These are phyloP conservation scores for Fusarium oxysporum DNA, from an alignment of 2,329 filamentous ascomycete genomes.

Conservation along the genomic window DNA sequence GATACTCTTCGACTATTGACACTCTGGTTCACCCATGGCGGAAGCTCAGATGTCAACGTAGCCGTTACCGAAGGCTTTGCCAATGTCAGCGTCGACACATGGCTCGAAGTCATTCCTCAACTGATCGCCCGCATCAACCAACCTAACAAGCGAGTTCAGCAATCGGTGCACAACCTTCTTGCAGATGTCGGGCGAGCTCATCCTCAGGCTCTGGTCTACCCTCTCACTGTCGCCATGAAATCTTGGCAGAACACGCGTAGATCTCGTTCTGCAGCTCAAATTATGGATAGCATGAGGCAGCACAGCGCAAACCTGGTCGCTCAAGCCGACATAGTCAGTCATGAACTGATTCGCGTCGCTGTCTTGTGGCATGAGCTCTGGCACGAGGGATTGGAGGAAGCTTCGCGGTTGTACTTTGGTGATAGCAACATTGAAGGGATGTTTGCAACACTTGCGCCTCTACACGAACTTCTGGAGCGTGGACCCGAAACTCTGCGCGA, in stretches of 20 bases:
- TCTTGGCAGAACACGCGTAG: constrained; percentile 84
- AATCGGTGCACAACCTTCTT: constrained; percentile 91
- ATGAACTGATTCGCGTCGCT: constrained; percentile 95
- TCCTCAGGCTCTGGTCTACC: constrained; percentile 96
- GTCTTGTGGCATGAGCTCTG: constrained; percentile 99
- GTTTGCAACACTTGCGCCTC: constrained; percentile 88
- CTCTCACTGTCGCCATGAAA: constrained; percentile 97
- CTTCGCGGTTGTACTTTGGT: constrained; percentile 94
- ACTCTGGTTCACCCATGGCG: constrained; percentile 95
- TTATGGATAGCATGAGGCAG: constrained; percentile 98
- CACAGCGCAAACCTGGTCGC: constrained; percentile 94
- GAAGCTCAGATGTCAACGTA: constrained; percentile 85
- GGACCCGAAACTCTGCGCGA: constrained; percentile 94
- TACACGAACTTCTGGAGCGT: constrained; percentile 90
- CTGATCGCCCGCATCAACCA: constrained; percentile 98
- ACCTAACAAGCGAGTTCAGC: constrained; percentile 87
- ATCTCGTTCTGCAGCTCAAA: constrained; percentile 87
- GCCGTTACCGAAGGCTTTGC: constrained; percentile 92
- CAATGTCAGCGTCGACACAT: constrained; percentile 95
- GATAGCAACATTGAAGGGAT: constrained; percentile 98
- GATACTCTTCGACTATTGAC: constrained; percentile 93
- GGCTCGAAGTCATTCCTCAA: constrained; percentile 98
- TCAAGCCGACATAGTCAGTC: constrained; percentile 93
- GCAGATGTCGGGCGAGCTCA: constrained; percentile 94
- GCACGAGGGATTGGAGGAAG: constrained; percentile 98